Conservation (phyloP, 192 early-diverging fungal genomes). For the Gamsiella multidivaricata region DNA sequence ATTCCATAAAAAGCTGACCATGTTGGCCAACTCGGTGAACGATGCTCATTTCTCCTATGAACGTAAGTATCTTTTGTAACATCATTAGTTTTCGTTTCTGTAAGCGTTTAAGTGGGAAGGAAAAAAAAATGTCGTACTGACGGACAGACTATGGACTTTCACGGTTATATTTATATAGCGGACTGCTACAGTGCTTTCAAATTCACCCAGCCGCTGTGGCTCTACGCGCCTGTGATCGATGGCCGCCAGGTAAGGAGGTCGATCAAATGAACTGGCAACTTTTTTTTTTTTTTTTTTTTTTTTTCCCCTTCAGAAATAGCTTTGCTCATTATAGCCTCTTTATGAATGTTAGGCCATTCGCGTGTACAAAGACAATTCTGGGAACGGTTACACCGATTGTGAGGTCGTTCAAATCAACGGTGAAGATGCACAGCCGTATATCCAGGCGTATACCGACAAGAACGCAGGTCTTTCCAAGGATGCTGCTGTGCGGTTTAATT, state of each 20-base stretch:
- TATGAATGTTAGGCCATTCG: slow-evolving; percentile 7
- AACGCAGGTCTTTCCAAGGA: slow-evolving; percentile 23
- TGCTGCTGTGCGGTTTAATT: slow-evolving; percentile 35
- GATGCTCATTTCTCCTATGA: slow-evolving; percentile 26
- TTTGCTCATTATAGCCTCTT: background rate
- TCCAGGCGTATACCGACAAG: slow-evolving; percentile 22
- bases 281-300: background rate
- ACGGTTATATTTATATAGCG: slow-evolving; percentile 1
- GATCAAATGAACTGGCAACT: no score
- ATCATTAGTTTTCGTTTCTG: no score
- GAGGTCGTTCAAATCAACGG: slow-evolving; percentile 27
- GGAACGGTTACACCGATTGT: slow-evolving; percentile 5
- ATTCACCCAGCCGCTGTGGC: background rate
- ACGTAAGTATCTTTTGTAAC: slow-evolving; percentile 2
- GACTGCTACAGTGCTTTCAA: background rate
- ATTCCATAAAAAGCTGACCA: slow-evolving; percentile 8
- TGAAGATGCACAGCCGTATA: slow-evolving; percentile 1
- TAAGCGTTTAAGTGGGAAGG: no score
- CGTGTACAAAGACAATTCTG: background rate
- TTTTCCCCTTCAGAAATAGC: background rate
- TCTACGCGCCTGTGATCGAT: slow-evolving; percentile 25
- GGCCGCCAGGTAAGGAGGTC: slow-evolving; percentile 10
- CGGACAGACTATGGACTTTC: no score
- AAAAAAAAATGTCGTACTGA: no score
- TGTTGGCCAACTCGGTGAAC: background rate